Evolutionary conservation across 2,329 filamentous ascomycete species (phyloP).

Genomic region (Dactylonectria macrodidyma): DNA sequence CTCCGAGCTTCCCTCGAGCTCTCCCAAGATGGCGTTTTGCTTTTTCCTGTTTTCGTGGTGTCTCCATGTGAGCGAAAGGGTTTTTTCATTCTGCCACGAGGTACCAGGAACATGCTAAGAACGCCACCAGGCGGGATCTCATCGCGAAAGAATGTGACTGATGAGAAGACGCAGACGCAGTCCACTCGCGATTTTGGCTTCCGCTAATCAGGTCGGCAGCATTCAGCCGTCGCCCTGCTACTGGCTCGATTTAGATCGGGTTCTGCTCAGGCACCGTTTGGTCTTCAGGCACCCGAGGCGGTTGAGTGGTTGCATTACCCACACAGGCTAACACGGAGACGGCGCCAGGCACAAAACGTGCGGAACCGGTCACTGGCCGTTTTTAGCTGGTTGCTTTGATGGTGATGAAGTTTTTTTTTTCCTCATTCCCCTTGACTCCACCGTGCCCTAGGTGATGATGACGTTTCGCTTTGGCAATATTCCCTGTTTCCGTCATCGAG

Average conservation of each 20-base stretch:
- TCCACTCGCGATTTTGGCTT: slow-evolving; percentile 19
- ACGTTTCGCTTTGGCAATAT: not conserved
- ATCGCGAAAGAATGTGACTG: not conserved
- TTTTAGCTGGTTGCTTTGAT: slow-evolving; percentile 9
- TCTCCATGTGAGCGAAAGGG: slow-evolving; percentile 28
- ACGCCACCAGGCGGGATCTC: slow-evolving; percentile 14
- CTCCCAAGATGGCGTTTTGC: not conserved
- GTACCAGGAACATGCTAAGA: slow-evolving; percentile 25
- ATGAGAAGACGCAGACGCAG: slow-evolving; percentile 1
- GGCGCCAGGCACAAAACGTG: slow-evolving; percentile 17
- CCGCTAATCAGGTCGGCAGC: slow-evolving; percentile 7
- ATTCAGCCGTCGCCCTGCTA: slow-evolving; percentile 11
- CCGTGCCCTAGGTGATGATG: not conserved
- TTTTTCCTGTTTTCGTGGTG: slow-evolving; percentile 19
- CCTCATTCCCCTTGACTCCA: slow-evolving; percentile 2
- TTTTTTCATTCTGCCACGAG: not conserved
- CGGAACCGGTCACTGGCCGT: slow-evolving; percentile 6
- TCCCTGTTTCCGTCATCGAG: not conserved
- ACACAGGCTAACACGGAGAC: slow-evolving; percentile 8
- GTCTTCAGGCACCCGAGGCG: slow-evolving; percentile 28
- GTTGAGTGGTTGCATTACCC: slow-evolving; percentile 33
- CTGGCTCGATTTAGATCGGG: slow-evolving; percentile 34
- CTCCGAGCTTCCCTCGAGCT: not conserved
- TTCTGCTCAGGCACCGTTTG: slow-evolving; percentile 25
- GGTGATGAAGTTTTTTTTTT: slow-evolving; percentile 25